Evolutionary conservation across 768 basidiomycete species (phyloP), one percentile per base, ranked within the genome.

Genomic region (Udeniomyces megalosporus): DNA sequence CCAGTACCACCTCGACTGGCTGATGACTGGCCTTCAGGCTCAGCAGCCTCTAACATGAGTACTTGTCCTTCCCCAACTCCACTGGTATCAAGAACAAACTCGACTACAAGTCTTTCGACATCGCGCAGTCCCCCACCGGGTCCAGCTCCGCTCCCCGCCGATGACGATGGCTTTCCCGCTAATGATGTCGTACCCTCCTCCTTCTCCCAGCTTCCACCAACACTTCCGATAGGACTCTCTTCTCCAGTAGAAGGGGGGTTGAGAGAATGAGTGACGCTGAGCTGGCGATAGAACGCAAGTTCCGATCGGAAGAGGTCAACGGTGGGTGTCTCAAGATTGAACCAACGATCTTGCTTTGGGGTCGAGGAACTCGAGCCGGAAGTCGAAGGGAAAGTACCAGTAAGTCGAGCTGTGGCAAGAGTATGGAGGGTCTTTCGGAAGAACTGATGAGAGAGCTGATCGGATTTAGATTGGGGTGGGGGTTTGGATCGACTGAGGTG

Each of bases 281-380:
- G 15, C 47, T 60, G 35, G 31, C 50, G 50, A 28, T 60, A 60
- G 15, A 52, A 45, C 29, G 28, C 24, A 26, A 60, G 58, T 60
- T 60, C 58, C 22, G 29, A 17, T 15, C 34, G 46, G n/a, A 60
- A 60, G 58, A 48, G 58, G 42, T 60, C 58, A 8, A 48, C 48
- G n/a, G 58, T 22, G 32, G 58, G 58, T n/a, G 46, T 46, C 28
- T 60, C 58, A 2, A 60, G 58, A 12, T 60, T 60, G 58, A 60
- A 60, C 58, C 58, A 60, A 4, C 58, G 48, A 34, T 28, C 28
- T 22, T 35, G 58, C 32, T 46, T 50, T 4, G 58, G 17, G 35
- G 55, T 34, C 20, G 38, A 14, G 22, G 24, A 22, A 10, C 22
- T 5, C 12, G 50, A 28, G 17, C 47, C n/a, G 22, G 14, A 26